Base-by-base conservation (phyloP, 192 early-diverging fungal species). In the Linnemannia zychae region DNA sequence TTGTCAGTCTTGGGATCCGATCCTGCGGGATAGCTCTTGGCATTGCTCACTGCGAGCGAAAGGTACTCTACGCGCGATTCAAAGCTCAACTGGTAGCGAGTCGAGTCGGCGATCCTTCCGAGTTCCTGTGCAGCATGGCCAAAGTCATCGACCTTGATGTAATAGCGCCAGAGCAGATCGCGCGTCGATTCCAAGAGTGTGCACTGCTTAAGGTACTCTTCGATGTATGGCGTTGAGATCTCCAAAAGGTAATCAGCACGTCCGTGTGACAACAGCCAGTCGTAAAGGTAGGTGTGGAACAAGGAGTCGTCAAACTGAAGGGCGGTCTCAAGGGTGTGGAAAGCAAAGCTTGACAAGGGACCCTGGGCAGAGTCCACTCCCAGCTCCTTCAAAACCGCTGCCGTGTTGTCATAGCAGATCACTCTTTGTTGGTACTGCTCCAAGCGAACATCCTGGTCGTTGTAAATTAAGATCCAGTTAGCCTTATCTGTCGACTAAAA, bases 121-220 rank as follows among this genome's bases (percentile, higher is more conserved):
- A 84, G 75, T 15, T 88, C 90, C 57, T 91, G 48, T 4, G 94
- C 93, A 1, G 94, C 95, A 20, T 89, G 88, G 47, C 84, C 85
- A 75, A 90, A 92, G 76, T 90, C 88, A 57, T 86, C 78, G 20
- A 88, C 76, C 68, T 92, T 91, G 60, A 93, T 89, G 73, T 94
- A 96, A 79, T 88, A 94, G 34, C 90, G 86, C 91, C 94, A 95
- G 36, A 96, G 88, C 78, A 94, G 88, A 70, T 95, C 92, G 44
- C 84, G 78, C 63, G 89, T 89, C 44, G 86, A 86, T 15, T 81
- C 82, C 44, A 83, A 16, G n/a, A 74, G 22, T 15, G 91, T 90
- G 46, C 85, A 88, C 63, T 89, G 90, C 82, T 91, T 89, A 16
- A 91, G 75, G 48, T 80, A 79, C 66, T 91, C 71, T n/a, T 89